Percentiles rank a stretch among this genome's conserved stretches.
Evolutionary conservation across 208 protist genomes (phyloP).

Genomic region (Acanthamoeba lenticulata): DNA sequence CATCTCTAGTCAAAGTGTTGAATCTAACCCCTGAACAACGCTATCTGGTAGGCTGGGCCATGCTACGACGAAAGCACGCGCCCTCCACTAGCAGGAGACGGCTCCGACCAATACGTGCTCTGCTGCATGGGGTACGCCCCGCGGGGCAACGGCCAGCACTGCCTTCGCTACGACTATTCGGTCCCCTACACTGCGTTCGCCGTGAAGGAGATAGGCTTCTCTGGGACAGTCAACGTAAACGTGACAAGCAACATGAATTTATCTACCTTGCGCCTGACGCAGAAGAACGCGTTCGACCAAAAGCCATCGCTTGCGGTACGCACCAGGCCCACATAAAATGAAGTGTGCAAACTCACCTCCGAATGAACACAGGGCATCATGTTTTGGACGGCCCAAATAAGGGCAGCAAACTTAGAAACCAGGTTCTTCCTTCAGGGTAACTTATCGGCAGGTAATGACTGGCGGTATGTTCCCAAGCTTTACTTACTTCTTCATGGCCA

Average conservation of each 20-base stretch:
- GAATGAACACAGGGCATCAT: neutral
- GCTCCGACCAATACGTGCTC: neutral
- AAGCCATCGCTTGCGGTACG: neutral
- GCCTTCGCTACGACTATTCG: conserved; percentile 6
- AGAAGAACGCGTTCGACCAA: neutral
- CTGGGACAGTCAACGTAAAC: neutral
- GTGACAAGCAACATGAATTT: neutral
- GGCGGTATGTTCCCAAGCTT: neutral
- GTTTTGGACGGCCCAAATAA: neutral
- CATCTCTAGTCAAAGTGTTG: neutral
- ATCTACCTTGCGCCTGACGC: neutral
- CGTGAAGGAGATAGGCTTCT: neutral
- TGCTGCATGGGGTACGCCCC: neutral
- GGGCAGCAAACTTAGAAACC: neutral
- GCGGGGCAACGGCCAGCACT: conserved; percentile 4
- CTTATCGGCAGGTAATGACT: neutral
- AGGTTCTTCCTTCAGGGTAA: neutral
- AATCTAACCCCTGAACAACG: neutral
- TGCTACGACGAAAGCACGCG: neutral
- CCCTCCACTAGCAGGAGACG: neutral
- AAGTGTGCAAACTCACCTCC: neutral
- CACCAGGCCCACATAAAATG: neutral
- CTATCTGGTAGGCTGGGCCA: neutral
- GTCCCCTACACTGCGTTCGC: neutral
- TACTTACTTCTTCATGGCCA: neutral